Conservation (phyloP, 2,329 filamentous ascomycete genomes). For the Neophaeococcomyces mojaviensis region DNA sequence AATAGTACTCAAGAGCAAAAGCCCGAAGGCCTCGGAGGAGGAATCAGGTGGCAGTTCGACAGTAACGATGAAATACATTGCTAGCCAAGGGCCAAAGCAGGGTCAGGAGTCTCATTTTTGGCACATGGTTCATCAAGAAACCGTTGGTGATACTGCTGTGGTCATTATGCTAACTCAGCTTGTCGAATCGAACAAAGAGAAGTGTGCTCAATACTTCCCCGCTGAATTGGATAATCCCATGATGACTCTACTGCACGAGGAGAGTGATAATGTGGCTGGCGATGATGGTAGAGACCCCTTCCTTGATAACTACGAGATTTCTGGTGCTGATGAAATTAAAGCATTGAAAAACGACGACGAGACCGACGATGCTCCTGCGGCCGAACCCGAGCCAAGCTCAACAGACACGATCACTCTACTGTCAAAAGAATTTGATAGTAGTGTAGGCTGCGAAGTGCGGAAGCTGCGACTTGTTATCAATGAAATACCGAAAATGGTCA, state of each 20-base stretch:
- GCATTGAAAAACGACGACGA: neutral
- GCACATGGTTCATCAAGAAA: constrained; percentile 89
- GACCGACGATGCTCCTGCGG: neutral
- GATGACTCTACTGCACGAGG: constrained; percentile 30
- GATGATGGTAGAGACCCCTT: constrained; percentile 40
- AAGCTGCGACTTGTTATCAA: constrained; percentile 53
- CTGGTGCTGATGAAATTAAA: constrained; percentile 21
- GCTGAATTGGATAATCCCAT: constrained; percentile 45
- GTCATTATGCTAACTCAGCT: constrained; percentile 94
- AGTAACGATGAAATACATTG: constrained; percentile 62
- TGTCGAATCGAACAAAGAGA: constrained; percentile 66
- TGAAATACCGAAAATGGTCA: constrained; percentile 57
- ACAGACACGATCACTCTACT: constrained; percentile 41
- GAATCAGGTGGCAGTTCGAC: neutral
- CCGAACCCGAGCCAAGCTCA: neutral
- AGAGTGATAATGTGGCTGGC: constrained; percentile 48
- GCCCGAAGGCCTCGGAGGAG: constrained; percentile 24
- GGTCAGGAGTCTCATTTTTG: constrained; percentile 75
- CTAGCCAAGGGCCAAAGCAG: constrained; percentile 73
- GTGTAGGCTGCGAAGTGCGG: constrained; percentile 60
- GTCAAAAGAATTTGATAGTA: constrained; percentile 47
- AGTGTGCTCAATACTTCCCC: constrained; percentile 87
- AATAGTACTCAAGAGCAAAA: constrained; percentile 49
- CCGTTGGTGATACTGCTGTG: constrained; percentile 59
- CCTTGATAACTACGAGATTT: constrained; percentile 16